Conservation (phyloP, 129 eudicot species). For the carrot (Daucus carota) region DNA sequence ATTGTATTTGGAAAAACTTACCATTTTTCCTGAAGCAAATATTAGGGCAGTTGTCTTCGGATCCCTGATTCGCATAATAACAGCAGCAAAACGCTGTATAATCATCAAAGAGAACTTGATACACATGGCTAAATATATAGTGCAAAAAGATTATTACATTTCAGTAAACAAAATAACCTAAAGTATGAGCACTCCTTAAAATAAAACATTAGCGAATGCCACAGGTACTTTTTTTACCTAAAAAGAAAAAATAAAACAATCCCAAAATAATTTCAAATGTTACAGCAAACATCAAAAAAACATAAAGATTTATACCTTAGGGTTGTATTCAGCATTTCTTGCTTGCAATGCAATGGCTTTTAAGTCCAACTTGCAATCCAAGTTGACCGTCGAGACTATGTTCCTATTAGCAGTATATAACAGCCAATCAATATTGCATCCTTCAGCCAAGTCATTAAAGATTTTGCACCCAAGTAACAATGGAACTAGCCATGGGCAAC, state of each 20-base stretch:
- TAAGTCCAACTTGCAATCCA: constrained; percentile 80
- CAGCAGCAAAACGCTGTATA: constrained; percentile 95
- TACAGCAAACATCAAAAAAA: neutral
- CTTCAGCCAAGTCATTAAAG: neutral
- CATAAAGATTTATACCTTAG: constrained; percentile 43
- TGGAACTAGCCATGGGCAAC: neutral
- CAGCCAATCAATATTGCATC: neutral
- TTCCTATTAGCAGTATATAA: constrained; percentile 34
- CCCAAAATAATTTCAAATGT: neutral
- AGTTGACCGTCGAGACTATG: constrained; percentile 82
- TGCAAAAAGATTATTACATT: neutral
- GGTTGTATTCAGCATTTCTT: constrained; percentile 89
- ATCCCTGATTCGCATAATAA: constrained; percentile 91
- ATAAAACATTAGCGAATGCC: neutral
- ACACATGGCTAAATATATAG: too few relatives aligned
- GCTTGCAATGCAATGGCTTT: constrained; percentile 82
- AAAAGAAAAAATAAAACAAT: neutral
- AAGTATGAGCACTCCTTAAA: neutral
- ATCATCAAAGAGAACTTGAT: constrained; percentile 1
- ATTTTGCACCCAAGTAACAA: neutral
- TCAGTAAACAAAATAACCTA: neutral
- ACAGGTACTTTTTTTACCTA: neutral
- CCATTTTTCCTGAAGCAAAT: constrained; percentile 96
- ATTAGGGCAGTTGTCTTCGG: constrained; percentile 89
- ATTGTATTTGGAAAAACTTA: constrained; percentile 19